Evolutionary conservation across 2,329 filamentous ascomycete genomes (phyloP).

Genomic region (Escovopsis sp.): DNA sequence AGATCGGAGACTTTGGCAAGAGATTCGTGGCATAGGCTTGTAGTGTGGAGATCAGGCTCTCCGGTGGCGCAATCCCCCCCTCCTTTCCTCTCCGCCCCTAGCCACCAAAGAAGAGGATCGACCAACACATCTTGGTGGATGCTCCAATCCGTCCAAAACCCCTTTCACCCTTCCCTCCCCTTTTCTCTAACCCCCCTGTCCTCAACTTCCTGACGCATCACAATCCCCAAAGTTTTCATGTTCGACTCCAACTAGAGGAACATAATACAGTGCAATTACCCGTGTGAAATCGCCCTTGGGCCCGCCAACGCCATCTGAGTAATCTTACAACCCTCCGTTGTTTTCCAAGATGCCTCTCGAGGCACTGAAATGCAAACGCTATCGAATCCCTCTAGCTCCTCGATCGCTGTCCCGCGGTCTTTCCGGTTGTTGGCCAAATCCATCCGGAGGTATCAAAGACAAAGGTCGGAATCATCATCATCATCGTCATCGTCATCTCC

Average conservation of each 20-base stretch:
- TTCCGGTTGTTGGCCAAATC: conserved; percentile 1
- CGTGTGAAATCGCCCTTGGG: neutral
- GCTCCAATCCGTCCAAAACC: neutral
- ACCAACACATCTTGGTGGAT: too few relatives aligned
- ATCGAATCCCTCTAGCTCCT: conserved; percentile 16
- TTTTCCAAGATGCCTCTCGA: conserved; percentile 12
- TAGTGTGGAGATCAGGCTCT: neutral
- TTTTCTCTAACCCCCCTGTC: neutral
- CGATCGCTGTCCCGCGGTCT: conserved; percentile 2
- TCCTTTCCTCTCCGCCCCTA: neutral
- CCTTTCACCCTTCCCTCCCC: neutral
- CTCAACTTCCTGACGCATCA: neutral
- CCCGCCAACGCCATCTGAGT: neutral
- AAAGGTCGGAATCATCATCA: neutral
- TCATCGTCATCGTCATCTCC: conserved; percentile 3
- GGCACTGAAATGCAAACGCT: conserved; percentile 14
- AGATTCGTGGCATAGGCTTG: neutral
- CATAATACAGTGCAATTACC: neutral
- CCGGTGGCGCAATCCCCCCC: neutral
- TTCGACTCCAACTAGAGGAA: neutral
- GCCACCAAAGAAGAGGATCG: neutral
- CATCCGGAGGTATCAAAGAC: conserved; percentile 2
- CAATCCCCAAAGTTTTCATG: neutral
- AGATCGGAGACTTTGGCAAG: neutral
- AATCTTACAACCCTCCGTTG: conserved; percentile 2